These are phyloP conservation scores for Candida dubliniensis DNA, from an alignment of 1,139 yeast species.

Conservation along the genomic window DNA sequence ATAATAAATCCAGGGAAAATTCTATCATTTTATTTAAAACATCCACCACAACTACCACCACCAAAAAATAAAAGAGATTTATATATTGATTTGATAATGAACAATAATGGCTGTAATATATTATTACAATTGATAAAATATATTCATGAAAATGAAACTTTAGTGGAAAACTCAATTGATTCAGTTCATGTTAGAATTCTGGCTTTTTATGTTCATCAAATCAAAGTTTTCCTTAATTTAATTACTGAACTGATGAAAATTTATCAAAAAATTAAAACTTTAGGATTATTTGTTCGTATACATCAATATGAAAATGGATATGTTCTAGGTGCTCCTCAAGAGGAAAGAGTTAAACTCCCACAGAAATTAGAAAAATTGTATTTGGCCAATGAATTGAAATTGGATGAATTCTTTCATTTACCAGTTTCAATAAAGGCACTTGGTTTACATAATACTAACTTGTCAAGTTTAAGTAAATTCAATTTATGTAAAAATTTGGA, in stretches of 20 bases:
- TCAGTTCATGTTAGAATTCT: conserved; percentile 12
- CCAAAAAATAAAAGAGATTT: conserved; percentile 4
- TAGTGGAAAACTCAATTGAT: conserved; percentile 4
- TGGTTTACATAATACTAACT: conserved; percentile 11
- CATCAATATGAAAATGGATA: conserved; percentile 14
- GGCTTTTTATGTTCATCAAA: conserved; percentile 13
- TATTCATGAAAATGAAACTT: conserved; percentile 6
- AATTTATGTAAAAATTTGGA: conserved; percentile 12
- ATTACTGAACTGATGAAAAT: conserved; percentile 7
- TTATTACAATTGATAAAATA: conserved; percentile 14
- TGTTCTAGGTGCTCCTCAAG: conserved; percentile 7
- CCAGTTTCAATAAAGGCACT: conserved; percentile 12
- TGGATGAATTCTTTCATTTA: conserved; percentile 12
- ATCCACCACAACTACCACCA: background rate
- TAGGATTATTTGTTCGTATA: conserved; percentile 15
- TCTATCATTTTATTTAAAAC: conserved; percentile 7
- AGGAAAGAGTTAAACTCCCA: conserved; percentile 12
- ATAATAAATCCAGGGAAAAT: conserved; percentile 14
- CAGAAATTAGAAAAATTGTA: conserved; percentile 11
- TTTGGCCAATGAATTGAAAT: conserved; percentile 12
- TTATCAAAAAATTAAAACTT: conserved; percentile 12
- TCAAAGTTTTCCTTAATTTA: conserved; percentile 9
- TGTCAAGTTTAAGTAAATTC: conserved; percentile 13
- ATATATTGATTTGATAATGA: conserved; percentile 16
- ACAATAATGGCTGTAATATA: conserved; percentile 15